phyloP scores from a whole-genome alignment of 768 basidiomycete species.

The Amanita subjunquillea region DNA sequence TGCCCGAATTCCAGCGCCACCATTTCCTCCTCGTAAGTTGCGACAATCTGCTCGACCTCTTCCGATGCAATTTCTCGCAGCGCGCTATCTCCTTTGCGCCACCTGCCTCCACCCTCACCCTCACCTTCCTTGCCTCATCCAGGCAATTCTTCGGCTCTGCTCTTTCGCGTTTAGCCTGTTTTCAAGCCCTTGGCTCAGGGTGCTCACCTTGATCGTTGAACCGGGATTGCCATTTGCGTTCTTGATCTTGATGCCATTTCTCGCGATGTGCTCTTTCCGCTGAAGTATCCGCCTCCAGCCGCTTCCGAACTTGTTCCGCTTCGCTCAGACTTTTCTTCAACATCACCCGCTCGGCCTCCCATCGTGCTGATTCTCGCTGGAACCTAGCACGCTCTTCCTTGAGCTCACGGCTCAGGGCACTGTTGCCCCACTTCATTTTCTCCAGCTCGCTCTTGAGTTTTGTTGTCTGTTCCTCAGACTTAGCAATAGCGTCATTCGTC shows the following conservation, averaged over 20 bases:
- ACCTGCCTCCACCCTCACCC: not conserved
- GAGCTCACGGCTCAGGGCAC: not conserved
- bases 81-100: not conserved
- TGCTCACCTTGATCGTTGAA: too few relatives aligned
- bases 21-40: too few relatives aligned
- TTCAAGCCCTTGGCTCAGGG: too few relatives aligned
- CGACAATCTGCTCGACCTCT: too few relatives aligned
- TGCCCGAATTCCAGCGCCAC: too few relatives aligned
- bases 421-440: not conserved
- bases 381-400: not conserved
- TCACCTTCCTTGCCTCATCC: not conserved
- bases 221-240: too few relatives aligned
- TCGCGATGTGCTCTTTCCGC: not conserved
- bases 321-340: not conserved
- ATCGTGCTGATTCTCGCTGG: not conserved
- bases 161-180: too few relatives aligned
- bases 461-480: slow-evolving; percentile 18
- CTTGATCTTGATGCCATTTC: not conserved
- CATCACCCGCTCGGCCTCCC: not conserved
- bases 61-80: not conserved
- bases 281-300: not conserved
- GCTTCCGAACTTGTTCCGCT: not conserved
- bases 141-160: too few relatives aligned
- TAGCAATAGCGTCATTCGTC: slow-evolving; percentile 19
- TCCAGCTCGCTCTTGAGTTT: not conserved